Evolutionary conservation across 176 grass and related monocot genomes (phyloP).

Genomic region (Luzula sylvatica): DNA sequence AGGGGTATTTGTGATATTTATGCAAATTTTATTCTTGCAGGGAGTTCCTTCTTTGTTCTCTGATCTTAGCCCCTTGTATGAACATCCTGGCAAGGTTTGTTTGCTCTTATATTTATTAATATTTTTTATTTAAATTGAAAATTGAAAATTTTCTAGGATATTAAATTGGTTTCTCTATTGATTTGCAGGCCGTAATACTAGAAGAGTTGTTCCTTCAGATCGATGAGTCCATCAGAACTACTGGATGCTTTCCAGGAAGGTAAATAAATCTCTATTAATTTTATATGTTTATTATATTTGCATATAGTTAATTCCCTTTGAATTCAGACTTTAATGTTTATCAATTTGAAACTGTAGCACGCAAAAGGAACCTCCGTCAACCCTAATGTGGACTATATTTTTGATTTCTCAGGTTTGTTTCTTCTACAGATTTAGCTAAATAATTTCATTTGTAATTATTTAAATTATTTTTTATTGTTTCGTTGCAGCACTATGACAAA

Average conservation of each 20-base stretch:
- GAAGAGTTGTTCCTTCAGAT: conserved; percentile 91
- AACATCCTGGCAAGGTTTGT: conserved; percentile 80
- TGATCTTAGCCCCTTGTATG: conserved; percentile 88
- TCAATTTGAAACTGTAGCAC: conserved; percentile 30
- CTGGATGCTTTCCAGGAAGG: conserved; percentile 93
- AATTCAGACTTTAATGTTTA: too few species aligned
- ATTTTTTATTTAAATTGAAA: conserved; percentile 4
- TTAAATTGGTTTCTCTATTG: not conserved
- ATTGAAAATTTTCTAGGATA: not conserved
- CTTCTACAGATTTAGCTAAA: conserved; percentile 6
- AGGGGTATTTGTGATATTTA: too few species aligned
- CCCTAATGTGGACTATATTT: conserved; percentile 83
- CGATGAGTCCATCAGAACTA: conserved; percentile 62
- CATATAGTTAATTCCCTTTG: too few species aligned
- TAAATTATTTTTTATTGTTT: conserved; percentile 5
- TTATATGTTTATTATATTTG: not conserved
- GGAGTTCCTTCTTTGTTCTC: conserved; percentile 93
- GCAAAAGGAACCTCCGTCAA: conserved; percentile 83
- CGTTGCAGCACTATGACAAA: conserved; percentile 90
- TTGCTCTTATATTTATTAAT: conserved; percentile 18
- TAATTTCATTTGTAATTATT: conserved; percentile 2
- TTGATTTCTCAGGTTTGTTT: conserved; percentile 85
- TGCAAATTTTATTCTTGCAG: conserved; percentile 28
- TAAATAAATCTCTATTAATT: conserved; percentile 35
- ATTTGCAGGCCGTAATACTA: conserved; percentile 68